Evolutionary conservation across 2,329 filamentous ascomycete species (phyloP).

Genomic region (Colletotrichum incanum): DNA sequence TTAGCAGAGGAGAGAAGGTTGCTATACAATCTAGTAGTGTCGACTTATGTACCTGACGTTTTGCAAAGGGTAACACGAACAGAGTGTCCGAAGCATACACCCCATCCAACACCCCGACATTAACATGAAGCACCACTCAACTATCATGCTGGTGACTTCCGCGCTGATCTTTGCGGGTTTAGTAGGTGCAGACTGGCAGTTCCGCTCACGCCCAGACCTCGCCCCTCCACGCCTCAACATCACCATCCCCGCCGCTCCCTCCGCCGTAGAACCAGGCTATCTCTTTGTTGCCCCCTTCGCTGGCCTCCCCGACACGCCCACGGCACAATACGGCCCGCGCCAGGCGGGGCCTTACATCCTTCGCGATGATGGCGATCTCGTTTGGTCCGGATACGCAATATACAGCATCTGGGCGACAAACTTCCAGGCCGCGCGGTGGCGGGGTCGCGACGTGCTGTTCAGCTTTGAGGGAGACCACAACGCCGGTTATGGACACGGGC

Average conservation of each 20-base stretch:
- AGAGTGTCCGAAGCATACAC: conserved; percentile 25
- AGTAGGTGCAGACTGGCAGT: conserved; percentile 43
- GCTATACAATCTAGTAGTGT: not conserved
- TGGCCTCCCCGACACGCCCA: conserved; percentile 50
- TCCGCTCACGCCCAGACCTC: conserved; percentile 48
- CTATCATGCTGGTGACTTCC: not conserved
- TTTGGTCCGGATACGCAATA: conserved; percentile 71
- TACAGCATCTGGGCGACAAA: conserved; percentile 69
- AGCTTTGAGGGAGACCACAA: conserved; percentile 70
- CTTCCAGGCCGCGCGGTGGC: conserved; percentile 66
- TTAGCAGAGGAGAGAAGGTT: not conserved
- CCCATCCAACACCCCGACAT: not conserved
- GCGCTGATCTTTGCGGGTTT: not conserved
- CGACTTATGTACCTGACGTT: not conserved
- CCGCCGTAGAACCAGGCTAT: conserved; percentile 59
- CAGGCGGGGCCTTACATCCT: conserved; percentile 72
- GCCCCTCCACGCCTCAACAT: conserved; percentile 56
- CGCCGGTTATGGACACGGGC: conserved; percentile 66
- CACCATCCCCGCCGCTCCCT: conserved; percentile 58
- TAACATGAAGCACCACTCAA: conserved; percentile 10
- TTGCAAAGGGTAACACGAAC: not conserved
- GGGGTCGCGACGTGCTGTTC: conserved; percentile 67
- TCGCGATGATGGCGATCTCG: conserved; percentile 66
- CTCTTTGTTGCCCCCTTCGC: conserved; percentile 61
- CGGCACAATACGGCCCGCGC: conserved; percentile 61